A percentile compares a stretch with the other conserved stretches of the same genome.
phyloP scores from a whole-genome alignment of 2,329 filamentous ascomycete species.

The Aspergillus terreus region DNA sequence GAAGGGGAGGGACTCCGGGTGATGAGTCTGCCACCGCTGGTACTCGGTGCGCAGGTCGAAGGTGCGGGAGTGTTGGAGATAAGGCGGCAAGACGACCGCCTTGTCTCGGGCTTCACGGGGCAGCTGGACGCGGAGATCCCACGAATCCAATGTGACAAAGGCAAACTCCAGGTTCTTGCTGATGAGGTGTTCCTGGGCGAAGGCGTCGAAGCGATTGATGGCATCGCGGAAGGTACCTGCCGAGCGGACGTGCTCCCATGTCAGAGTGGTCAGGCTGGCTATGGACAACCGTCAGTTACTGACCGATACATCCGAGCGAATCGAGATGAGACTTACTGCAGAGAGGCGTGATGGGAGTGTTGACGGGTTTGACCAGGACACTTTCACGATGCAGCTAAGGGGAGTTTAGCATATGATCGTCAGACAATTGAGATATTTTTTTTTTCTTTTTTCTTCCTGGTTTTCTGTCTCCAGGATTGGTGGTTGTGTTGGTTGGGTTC shows the following conservation, averaged over 20 bases:
- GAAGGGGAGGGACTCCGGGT: constrained; percentile 94
- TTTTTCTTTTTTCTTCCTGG: constrained; percentile 6
- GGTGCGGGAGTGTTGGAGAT: constrained; percentile 94
- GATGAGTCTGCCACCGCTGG: constrained; percentile 96
- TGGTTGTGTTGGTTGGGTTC: not conserved
- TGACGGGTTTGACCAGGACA: constrained; percentile 95
- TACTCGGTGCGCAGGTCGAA: constrained; percentile 98
- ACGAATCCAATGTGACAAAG: constrained; percentile 96
- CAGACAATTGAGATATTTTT: constrained; percentile 53
- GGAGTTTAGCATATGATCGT: not conserved
- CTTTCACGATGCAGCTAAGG: constrained; percentile 88
- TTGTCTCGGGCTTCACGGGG: constrained; percentile 97
- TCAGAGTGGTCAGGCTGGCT: constrained; percentile 96
- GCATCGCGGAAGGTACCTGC: constrained; percentile 97
- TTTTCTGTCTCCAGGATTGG: not conserved
- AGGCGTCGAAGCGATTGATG: constrained; percentile 89
- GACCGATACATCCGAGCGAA: constrained; percentile 15
- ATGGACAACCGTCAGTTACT: constrained; percentile 26
- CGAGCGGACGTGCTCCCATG: constrained; percentile 98
- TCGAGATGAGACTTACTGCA: constrained; percentile 73
- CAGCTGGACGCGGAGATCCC: constrained; percentile 96
- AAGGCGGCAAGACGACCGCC: constrained; percentile 90
- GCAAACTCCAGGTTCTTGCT: constrained; percentile 94
- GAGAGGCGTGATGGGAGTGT: constrained; percentile 95
- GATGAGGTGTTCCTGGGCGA: constrained; percentile 85